Percentiles rank a stretch among this genome's conserved stretches.
Evolutionary conservation across 2,329 filamentous ascomycete genomes (phyloP).

Genomic region (Cordyceps farinosa): DNA sequence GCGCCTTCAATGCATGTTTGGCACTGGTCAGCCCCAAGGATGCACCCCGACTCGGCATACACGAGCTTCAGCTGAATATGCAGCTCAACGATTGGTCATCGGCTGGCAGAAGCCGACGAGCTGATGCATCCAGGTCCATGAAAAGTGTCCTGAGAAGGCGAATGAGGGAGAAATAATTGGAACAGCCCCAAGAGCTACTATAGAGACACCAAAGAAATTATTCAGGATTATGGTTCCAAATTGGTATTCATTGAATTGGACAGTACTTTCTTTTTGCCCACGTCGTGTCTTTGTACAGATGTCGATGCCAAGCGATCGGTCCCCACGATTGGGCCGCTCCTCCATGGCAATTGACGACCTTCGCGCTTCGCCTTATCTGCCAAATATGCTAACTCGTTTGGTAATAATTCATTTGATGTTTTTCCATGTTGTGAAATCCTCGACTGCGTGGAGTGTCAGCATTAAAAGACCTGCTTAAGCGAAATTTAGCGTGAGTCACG

Average conservation of each 20-base stretch:
- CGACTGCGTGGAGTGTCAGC: too few relatives aligned
- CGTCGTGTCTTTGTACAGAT: too few relatives aligned
- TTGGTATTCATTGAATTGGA: too few relatives aligned
- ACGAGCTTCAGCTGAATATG: conserved; percentile 5
- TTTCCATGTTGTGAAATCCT: too few relatives aligned
- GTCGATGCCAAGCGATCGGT: neutral
- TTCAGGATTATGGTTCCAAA: neutral
- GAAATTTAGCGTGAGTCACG: neutral
- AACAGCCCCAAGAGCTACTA: neutral
- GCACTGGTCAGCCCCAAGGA: neutral
- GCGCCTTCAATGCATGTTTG: neutral
- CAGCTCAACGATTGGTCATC: neutral
- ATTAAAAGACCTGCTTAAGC: too few relatives aligned
- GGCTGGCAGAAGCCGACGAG: neutral
- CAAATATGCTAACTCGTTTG: too few relatives aligned
- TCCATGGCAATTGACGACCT: neutral
- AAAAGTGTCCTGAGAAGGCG: neutral
- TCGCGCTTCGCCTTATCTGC: too few relatives aligned
- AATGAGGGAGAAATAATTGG: neutral
- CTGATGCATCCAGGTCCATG: neutral
- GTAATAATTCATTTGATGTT: too few relatives aligned
- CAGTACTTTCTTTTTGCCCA: too few relatives aligned
- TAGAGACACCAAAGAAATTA: neutral
- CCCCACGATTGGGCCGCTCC: neutral
- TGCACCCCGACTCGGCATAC: conserved; percentile 3